Evolutionary conservation across 2,329 filamentous ascomycete genomes (phyloP), one percentile per base, ranked within the genome.

Genomic region (Camillea tinctor): DNA sequence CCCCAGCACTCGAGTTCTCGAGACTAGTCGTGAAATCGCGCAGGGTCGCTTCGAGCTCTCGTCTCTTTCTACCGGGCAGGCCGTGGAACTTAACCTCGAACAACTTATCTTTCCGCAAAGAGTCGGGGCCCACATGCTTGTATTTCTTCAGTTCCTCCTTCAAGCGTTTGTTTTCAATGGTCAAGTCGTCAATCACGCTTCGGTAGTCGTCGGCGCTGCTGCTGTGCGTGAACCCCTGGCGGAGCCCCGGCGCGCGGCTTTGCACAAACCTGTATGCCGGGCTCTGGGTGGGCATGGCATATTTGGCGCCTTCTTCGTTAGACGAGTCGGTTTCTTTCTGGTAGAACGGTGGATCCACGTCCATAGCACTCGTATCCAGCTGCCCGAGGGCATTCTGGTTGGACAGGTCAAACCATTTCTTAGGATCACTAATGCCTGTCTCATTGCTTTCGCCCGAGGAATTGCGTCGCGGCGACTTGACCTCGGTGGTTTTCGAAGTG

Each of bases 101-200:
- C 0, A 96, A 75, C 70, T 91, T 92, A 26, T 96, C 91, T 52
- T 88, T 86, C 36, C 88, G 84, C 54, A 93, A 75, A 64, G 88
- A 84, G 50, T 88, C 82, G 19, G 87, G 85, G 1, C 88, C 86
- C 23, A 84, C 76, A 63, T 86, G 87, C 72, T 90, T 89, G 63
- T 91, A 91, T 56, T 85, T 88, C 68, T 85, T 89, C 57, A 96
- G 69, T 68, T 88, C 86, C 66, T 89, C 87, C 75, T 88, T 93
- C 62, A 96, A 74, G 55, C 86, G 88, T 72, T 92, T 91, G 71
- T 95, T 96, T 71, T 93, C 89, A 23, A 96, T 80, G 0, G 92
- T 96, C 60, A 96, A 75, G 71, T 96, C 92, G 68, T 96, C 92
- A 53, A 96, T 96, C 17, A 96, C 91, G 65, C 89, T 89, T 52